Conservation (phyloP, 176 grass and related monocot species). For the Avena sativa region DNA sequence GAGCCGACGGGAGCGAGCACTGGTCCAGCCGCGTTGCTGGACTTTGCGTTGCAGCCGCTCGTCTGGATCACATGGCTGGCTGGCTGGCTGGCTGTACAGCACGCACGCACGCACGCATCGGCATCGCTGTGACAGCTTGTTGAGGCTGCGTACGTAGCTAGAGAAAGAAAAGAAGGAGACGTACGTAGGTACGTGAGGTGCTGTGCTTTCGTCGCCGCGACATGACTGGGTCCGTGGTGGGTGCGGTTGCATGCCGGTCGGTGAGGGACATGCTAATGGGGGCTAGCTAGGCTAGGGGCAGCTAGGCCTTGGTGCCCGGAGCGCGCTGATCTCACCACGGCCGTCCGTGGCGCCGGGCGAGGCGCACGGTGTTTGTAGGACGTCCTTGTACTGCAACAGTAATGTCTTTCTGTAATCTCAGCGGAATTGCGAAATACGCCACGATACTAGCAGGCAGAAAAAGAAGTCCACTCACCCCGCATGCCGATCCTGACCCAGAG, state of each 20-base stretch:
- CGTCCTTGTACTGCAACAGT: too few species aligned
- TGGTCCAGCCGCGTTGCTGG: conserved; percentile 11
- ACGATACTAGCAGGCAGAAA: too few species aligned
- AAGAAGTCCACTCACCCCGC: too few species aligned
- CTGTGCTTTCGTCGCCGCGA: conserved; percentile 30
- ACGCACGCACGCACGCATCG: background rate
- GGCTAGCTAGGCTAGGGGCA: background rate
- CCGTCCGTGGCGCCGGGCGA: too few species aligned
- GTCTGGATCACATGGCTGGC: conserved; percentile 22
- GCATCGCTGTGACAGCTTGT: background rate
- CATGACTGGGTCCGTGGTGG: conserved; percentile 28
- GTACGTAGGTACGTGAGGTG: background rate
- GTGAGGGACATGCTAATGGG: conserved; percentile 47
- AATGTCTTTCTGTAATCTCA: too few species aligned
- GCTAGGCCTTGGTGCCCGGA: background rate
- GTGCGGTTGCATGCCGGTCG: conserved; percentile 43
- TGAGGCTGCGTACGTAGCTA: background rate
- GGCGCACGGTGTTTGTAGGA: background rate
- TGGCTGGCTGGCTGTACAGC: background rate
- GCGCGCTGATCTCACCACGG: background rate
- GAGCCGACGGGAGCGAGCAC: background rate
- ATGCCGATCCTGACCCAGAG: too few species aligned
- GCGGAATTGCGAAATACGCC: too few species aligned
- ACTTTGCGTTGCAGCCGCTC: background rate
- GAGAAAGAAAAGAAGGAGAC: background rate